Evolutionary conservation across 495 filamentous ascomycete species (phyloP).

Genomic region (Pseudevernia furfuracea): DNA sequence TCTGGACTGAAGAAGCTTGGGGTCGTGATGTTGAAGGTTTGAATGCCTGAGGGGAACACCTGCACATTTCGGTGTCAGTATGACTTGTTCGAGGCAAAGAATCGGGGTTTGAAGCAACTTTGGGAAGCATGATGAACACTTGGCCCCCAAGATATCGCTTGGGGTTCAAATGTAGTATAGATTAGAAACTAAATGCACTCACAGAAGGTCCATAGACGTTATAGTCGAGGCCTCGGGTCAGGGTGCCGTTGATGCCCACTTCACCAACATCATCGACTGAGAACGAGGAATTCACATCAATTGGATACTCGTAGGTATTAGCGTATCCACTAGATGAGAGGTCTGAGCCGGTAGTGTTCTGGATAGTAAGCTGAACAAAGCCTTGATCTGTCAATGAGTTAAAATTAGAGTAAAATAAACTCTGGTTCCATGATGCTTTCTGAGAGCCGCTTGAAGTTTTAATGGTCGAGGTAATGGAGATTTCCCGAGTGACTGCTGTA

Average conservation of each 20-base stretch:
- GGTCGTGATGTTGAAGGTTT: constrained; percentile 36
- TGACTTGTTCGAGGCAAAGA: no score
- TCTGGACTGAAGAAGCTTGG: constrained; percentile 24
- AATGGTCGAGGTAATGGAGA: constrained; percentile 48
- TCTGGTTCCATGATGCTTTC: constrained; percentile 54
- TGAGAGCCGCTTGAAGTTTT: constrained; percentile 36
- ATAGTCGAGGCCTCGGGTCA: constrained; percentile 53
- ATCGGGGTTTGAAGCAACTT: no score
- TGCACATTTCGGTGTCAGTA: no score
- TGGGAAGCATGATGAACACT: no score
- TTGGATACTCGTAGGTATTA: constrained; percentile 54
- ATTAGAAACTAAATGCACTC: no score
- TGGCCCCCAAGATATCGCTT: no score
- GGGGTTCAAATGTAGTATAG: no score
- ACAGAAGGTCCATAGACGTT: constrained; percentile 45
- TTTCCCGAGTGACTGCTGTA: constrained; percentile 47
- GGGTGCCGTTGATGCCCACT: constrained; percentile 50
- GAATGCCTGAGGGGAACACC: constrained; percentile 54
- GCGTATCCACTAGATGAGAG: constrained; percentile 38
- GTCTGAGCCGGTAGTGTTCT: constrained; percentile 54
- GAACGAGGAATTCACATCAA: constrained; percentile 53
- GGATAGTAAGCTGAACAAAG: constrained; percentile 53
- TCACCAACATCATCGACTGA: constrained; percentile 39
- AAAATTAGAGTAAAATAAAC: constrained; percentile 48
- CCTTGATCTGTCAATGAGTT: constrained; percentile 45